Evolutionary conservation across 2,329 filamentous ascomycete genomes (phyloP).

Genomic region (Mycosphaerella sp.): DNA sequence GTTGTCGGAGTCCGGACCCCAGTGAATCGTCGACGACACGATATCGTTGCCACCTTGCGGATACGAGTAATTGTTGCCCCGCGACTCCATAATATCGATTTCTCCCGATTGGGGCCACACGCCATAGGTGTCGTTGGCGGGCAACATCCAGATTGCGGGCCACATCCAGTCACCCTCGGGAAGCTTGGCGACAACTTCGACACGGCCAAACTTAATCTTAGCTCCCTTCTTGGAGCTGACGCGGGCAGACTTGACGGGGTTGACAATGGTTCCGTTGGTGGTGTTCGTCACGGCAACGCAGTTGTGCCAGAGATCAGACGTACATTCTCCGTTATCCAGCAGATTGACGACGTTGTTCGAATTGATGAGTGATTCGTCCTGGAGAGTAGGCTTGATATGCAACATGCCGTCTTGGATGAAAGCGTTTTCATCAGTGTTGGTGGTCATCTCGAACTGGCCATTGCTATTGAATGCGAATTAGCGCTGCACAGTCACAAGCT

Average conservation of each 20-base stretch:
- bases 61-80: constrained; percentile 76
- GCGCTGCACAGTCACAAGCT: background rate
- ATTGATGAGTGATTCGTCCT: constrained; percentile 60
- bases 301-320: constrained; percentile 51
- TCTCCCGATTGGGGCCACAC: constrained; percentile 73
- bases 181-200: constrained; percentile 72
- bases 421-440: constrained; percentile 63
- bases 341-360: constrained; percentile 64
- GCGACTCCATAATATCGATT: constrained; percentile 75
- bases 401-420: constrained; percentile 64
- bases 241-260: constrained; percentile 69
- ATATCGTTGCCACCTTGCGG: constrained; percentile 74
- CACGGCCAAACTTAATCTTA: constrained; percentile 69
- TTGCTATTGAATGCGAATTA: constrained; percentile 47
- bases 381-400: constrained; percentile 69
- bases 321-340: constrained; percentile 59
- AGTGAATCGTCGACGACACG: constrained; percentile 71
- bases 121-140: constrained; percentile 64
- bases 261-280: constrained; percentile 70
- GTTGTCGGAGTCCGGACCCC: constrained; percentile 65
- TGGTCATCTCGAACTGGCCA: constrained; percentile 75
- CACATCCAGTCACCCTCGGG: constrained; percentile 79
- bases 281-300: constrained; percentile 69
- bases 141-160: constrained; percentile 91
- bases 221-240: constrained; percentile 67